Base-by-base conservation (phyloP, 352 stramenopile species). In the Pythium myriotylum region DNA sequence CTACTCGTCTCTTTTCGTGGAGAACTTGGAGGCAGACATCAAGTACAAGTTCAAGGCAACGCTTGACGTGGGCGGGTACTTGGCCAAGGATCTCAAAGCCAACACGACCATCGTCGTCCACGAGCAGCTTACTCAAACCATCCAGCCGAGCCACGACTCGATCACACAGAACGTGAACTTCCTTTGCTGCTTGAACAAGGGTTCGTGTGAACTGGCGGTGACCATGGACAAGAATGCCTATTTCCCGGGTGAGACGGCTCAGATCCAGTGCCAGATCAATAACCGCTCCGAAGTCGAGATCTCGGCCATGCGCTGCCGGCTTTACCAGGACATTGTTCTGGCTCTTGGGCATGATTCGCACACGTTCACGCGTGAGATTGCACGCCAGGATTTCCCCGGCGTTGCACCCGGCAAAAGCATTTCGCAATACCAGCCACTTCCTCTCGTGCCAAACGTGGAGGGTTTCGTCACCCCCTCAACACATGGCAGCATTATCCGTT, bases 11-110 rank as follows among this genome's bases (percentile, higher is more conserved):
- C 57, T 73, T n/a, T 62, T 68, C 22, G 52, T 88, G 17, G 61
- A 77, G 14, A 66, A 83, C 13, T 39, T 89, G 19, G 65, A 73
- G 29, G 82, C 74, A 12, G 76, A 79, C 45, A 91, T 89, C 78
- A 81, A 87, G 69, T 91, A 91, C 74, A 88, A 86, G 52, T 77
- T 89, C 69, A 88, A 89, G 59, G 80, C 76, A 3, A 88, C 82
- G 19, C 71, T 89, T 7, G 79, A 86, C 32, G 78, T 91, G 22
- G 60, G 63, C 49, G 82, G 82, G 0, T 81, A 79, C 54, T 83
- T 88, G 33, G 57, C 81, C 12, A 84, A 72, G 6, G 82, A 91
- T 41, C 70, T 91, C 62, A 89, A 88, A 59, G 71, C 74, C 2
- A 77, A 84, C 47, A 81, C 70, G 52, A 62, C 72, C 26, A 37